These are phyloP conservation scores for Ascochyta viciae-villosae DNA, from an alignment of 2,329 filamentous ascomycete genomes.

Conservation along the genomic window DNA sequence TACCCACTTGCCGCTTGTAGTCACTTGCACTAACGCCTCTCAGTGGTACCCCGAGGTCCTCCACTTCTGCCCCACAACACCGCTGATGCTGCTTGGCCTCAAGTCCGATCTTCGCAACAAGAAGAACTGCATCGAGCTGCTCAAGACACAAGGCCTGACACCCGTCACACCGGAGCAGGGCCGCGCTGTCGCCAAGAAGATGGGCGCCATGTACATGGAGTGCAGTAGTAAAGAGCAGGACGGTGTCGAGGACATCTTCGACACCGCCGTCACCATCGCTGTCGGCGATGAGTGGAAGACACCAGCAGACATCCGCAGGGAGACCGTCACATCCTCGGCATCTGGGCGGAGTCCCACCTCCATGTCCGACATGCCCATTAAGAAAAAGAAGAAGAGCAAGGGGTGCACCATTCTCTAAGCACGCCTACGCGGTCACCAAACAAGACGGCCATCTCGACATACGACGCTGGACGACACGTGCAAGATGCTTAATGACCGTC, in stretches of 20 bases:
- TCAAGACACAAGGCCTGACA: slow-evolving; percentile 96
- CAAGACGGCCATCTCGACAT: slow-evolving; percentile 40
- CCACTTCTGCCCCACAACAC: slow-evolving; percentile 97
- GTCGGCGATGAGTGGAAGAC: slow-evolving; percentile 70
- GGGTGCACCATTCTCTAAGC: slow-evolving; percentile 51
- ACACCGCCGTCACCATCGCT: slow-evolving; percentile 86
- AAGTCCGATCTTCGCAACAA: slow-evolving; percentile 97
- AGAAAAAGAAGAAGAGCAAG: slow-evolving; percentile 49
- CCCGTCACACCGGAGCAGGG: slow-evolving; percentile 94
- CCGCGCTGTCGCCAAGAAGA: slow-evolving; percentile 84
- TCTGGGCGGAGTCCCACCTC: slow-evolving; percentile 29
- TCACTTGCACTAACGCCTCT: slow-evolving; percentile 34
- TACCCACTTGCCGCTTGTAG: background rate
- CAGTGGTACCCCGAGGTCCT: slow-evolving; percentile 99
- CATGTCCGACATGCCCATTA: slow-evolving; percentile 29
- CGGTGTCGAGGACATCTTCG: slow-evolving; percentile 96
- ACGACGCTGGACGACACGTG: slow-evolving; percentile 52
- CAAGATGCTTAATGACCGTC: slow-evolving; percentile 50
- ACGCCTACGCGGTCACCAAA: slow-evolving; percentile 17
- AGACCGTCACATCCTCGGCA: slow-evolving; percentile 23
- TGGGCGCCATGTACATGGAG: slow-evolving; percentile 96
- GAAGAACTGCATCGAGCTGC: slow-evolving; percentile 95
- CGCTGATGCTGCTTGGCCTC: slow-evolving; percentile 91
- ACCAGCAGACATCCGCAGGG: slow-evolving; percentile 29
- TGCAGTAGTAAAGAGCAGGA: slow-evolving; percentile 98